phyloP scores from a whole-genome alignment of 352 stramenopile species.

The Phytopythium mirpurense region DNA sequence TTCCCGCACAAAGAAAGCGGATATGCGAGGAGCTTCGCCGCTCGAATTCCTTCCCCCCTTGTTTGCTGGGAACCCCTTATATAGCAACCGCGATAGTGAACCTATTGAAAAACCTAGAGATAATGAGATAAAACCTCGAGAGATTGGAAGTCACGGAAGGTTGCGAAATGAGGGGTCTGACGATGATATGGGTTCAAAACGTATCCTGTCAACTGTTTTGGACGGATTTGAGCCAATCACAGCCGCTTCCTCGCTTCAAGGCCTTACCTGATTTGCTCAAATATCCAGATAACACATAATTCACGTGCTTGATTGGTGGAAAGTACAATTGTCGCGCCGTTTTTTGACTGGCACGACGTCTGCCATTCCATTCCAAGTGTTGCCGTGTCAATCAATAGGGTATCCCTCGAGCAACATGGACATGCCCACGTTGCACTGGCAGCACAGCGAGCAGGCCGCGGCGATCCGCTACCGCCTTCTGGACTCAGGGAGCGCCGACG shows the following conservation, averaged over 20 bases:
- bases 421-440: conserved; percentile 19
- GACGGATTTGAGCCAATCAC: background rate
- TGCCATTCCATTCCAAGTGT: too few relatives aligned
- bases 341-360: too few relatives aligned
- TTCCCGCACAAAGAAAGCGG: background rate
- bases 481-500: conserved; percentile 14
- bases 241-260: background rate
- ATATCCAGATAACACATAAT: background rate
- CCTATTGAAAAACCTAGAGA: background rate
- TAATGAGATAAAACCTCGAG: background rate
- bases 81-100: background rate
- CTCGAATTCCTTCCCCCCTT: conserved; percentile 3
- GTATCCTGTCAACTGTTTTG: background rate
- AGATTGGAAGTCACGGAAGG: background rate
- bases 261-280: background rate
- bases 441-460: conserved; percentile 30
- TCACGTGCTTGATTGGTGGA: background rate
- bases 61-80: background rate
- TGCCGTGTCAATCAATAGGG: too few relatives aligned
- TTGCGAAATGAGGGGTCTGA: background rate
- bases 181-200: conserved; percentile 10
- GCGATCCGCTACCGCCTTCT: conserved; percentile 33
- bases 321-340: background rate
- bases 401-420: conserved; percentile 11
- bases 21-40: background rate